A percentile compares a stretch with the other conserved stretches of the same genome.
Conservation (phyloP, 1,284 basidiomycete genomes). For the Cryptococcus sp. region DNA sequence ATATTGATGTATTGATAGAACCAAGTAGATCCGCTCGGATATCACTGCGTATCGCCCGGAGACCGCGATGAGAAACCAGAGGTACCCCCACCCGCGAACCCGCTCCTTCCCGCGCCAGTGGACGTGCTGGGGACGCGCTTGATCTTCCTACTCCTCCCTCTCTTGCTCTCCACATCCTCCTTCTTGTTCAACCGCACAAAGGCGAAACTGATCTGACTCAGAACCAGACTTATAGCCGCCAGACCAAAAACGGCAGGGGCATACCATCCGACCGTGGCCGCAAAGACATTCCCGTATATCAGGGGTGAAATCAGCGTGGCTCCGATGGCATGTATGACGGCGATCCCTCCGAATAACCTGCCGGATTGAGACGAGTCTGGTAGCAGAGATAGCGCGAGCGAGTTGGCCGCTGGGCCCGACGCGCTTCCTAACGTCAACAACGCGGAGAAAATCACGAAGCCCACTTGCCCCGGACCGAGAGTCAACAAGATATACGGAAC, state of each 20-base stretch:
- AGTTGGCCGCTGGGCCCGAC: slow-evolving; percentile 41
- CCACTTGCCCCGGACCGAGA: slow-evolving; percentile 22
- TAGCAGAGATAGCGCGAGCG: slow-evolving; percentile 48
- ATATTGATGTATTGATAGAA: too few species aligned
- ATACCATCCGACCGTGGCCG: slow-evolving; percentile 42
- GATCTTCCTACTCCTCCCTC: slow-evolving; percentile 33
- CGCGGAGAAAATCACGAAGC: slow-evolving; percentile 41
- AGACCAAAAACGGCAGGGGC: slow-evolving; percentile 46
- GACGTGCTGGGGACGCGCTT: slow-evolving; percentile 32
- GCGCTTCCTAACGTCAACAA: slow-evolving; percentile 42
- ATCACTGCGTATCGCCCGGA: too few species aligned
- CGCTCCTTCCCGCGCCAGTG: background rate
- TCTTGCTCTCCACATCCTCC: slow-evolving; percentile 16
- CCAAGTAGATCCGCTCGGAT: too few species aligned
- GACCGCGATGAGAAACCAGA: background rate
- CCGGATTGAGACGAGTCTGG: slow-evolving; percentile 45
- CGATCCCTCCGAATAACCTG: slow-evolving; percentile 49
- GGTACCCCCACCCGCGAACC: slow-evolving; percentile 6
- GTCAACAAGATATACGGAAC: slow-evolving; percentile 60
- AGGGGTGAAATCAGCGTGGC: slow-evolving; percentile 45
- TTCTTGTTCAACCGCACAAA: slow-evolving; percentile 29
- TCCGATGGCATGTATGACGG: slow-evolving; percentile 47
- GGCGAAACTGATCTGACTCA: slow-evolving; percentile 27
- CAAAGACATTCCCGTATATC: slow-evolving; percentile 45
- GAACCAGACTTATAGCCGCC: slow-evolving; percentile 27